Base-by-base conservation (phyloP, 106 monocot genomes). In the Posidonia australis region DNA sequence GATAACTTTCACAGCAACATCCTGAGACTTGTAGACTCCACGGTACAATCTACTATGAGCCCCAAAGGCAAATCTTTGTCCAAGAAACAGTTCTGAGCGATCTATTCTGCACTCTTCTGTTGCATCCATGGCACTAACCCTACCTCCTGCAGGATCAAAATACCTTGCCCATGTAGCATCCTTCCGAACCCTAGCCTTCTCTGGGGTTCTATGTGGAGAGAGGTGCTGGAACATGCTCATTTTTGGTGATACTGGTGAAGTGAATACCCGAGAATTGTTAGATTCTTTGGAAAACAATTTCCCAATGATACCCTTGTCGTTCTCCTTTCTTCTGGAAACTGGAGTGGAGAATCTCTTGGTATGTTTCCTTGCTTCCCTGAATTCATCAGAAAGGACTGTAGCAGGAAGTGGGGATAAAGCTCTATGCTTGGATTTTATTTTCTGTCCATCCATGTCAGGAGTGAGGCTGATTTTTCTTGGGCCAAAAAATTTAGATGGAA, bases 1-100 rank as follows among this genome's bases (percentile, higher is more conserved):
- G 28, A 86, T 85, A 62, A 96, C 60, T 53, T 96, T 96, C 56
- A 96, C 96, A 4, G 96, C 90, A 42, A 90, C 90, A n/a, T 65
- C 49, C 49, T 77, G 65, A 25, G 78, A 74, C 55, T 84, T 81
- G 47, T 96, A 96, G 13, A 80, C 70, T 10, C 96, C 96, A 70
- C 73, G 87, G 51, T 87, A 87, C n/a, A 96, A 51, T 61, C 79
- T 84, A 65, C 90, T 96, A 55, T 87, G 80, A 62, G 89, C 90
- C 27, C 96, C 96, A 42, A 66, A 78, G 23, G 96, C 87, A 63
- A 96, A 96, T 56, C 84, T 80, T 59, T 62, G 72, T 9, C 90
- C 87, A 1, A 96, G 22, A 62, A 80, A 90, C 76, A 96, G 46
- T 48, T 90, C 48, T 0, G 82, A 82, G 46, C 76, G 81, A 72